Evolutionary conservation across 2,329 filamentous ascomycete species (phyloP), one percentile per base, ranked within the genome.

Genomic region (Thermoascus crustaceus): DNA sequence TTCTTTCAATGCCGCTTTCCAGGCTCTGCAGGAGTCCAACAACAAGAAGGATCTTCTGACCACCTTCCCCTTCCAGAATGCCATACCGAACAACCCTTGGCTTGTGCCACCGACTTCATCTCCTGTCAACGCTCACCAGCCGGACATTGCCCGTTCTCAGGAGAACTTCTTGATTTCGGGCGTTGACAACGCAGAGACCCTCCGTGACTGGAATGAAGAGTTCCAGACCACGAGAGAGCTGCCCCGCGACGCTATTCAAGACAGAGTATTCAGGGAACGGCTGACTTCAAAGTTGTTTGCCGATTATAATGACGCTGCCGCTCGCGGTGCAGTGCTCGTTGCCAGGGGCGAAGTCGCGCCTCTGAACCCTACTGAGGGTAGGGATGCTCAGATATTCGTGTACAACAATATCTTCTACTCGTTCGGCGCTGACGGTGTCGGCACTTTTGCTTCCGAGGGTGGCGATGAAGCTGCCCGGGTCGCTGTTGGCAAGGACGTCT

Each of bases 371-470:
- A 96, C 89, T 0, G 91, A 98, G 65, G 80, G 74, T 44, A 78
- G 75, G 47, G 89, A 98, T 59, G 91, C 91, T 3, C 91, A 98
- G 60, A 98, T 98, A 46, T 98, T 94, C 54, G 89, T 98, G 16
- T 95, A 96, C 71, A 96, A 96, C 72, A 98, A 98, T 64, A 87
- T 98, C 48, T 98, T 98, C 70, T 98, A 94, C 70, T 96, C 91
- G 1, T 96, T 95, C 50, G 91, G 91, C 43, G 89, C 91, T 29
- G 91, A 98, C 59, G 93, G 91, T 34, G 91, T 96, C 30, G 89
- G 91, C 27, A 98, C 91, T 10, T 98, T 98, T 61, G 88, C 87
- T 7, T 88, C 83, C 3, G 91, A 98, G 65, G 91, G 91, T 47
- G 91, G 91, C 13, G 89, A 98, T 47, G 91, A 98, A 66, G 91